A percentile compares a stretch with the other conserved stretches of the same genome.
These are phyloP conservation scores for Toxicodendron radicans DNA, from an alignment of 345 rosid species.

Conservation along the genomic window DNA sequence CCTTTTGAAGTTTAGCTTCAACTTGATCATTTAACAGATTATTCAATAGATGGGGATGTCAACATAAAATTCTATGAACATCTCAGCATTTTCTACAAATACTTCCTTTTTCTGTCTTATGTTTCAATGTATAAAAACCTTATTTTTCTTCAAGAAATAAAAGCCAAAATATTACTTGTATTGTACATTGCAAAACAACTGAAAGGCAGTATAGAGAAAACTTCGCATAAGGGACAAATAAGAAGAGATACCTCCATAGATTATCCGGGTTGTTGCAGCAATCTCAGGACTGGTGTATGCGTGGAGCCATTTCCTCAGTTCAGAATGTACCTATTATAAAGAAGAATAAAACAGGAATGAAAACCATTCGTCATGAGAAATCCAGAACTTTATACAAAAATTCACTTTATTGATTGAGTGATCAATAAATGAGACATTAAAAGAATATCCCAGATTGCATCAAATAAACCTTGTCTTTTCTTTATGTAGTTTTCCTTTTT, in stretches of 20 bases:
- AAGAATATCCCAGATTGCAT: too few species aligned
- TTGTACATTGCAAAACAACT: neutral
- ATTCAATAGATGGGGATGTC: neutral
- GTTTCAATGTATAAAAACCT: neutral
- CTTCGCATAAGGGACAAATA: neutral
- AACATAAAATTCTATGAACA: neutral
- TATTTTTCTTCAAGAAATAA: neutral
- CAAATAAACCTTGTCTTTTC: too few species aligned
- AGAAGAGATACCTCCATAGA: conserved; percentile 74
- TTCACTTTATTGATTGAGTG: too few species aligned
- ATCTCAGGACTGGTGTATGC: conserved; percentile 61
- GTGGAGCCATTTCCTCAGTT: conserved; percentile 85
- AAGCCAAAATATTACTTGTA: neutral
- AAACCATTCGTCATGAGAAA: too few species aligned
- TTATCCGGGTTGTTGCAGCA: conserved; percentile 74
- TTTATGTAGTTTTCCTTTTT: too few species aligned
- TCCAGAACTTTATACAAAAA: too few species aligned
- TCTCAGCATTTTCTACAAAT: too few species aligned
- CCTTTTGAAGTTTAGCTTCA: neutral
- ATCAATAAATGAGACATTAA: too few species aligned
- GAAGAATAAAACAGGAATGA: neutral
- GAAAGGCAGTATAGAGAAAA: neutral
- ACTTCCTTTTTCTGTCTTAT: neutral
- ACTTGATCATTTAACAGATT: neutral
- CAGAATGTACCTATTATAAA: conserved; percentile 65